Evolutionary conservation across 225 moss, liverwort and hornwort genomes (phyloP).

Genomic region (Straminergon stramineum): DNA sequence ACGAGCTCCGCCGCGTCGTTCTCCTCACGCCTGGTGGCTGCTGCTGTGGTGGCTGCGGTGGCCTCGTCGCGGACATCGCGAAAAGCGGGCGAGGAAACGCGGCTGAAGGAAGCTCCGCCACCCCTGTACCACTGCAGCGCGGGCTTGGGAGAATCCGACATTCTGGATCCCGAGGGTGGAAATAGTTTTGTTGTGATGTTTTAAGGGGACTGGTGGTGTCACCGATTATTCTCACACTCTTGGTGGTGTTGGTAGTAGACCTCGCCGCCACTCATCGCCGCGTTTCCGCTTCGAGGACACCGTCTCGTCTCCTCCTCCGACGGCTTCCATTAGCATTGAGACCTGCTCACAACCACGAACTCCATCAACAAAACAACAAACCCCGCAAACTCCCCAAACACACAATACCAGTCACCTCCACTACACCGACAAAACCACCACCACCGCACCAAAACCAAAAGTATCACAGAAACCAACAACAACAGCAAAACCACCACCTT

Average conservation of each 20-base stretch:
- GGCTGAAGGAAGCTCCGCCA: neutral
- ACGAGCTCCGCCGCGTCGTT: constrained; percentile 25
- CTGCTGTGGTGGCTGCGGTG: neutral
- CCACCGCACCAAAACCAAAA: neutral
- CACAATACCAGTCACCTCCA: neutral
- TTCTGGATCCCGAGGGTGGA: neutral
- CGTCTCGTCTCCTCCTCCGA: neutral
- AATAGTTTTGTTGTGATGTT: neutral
- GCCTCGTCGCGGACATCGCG: neutral
- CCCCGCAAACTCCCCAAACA: neutral
- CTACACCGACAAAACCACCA: neutral
- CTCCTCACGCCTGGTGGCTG: neutral
- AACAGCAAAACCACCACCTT: neutral
- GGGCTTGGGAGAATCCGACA: constrained; percentile 9
- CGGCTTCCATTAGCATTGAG: constrained; percentile 11
- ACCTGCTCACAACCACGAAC: neutral
- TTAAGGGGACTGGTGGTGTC: neutral
- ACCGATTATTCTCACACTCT: neutral
- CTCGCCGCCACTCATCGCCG: constrained; percentile 13
- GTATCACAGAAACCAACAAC: neutral
- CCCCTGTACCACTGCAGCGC: neutral
- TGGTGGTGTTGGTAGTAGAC: neutral
- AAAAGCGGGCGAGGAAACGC: neutral
- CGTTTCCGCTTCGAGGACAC: constrained; percentile 5
- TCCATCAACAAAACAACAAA: neutral